Evolutionary conservation across 192 early-diverging fungal species (phyloP), one percentile per base, ranked within the genome.

Genomic region (Backusella australiensis): DNA sequence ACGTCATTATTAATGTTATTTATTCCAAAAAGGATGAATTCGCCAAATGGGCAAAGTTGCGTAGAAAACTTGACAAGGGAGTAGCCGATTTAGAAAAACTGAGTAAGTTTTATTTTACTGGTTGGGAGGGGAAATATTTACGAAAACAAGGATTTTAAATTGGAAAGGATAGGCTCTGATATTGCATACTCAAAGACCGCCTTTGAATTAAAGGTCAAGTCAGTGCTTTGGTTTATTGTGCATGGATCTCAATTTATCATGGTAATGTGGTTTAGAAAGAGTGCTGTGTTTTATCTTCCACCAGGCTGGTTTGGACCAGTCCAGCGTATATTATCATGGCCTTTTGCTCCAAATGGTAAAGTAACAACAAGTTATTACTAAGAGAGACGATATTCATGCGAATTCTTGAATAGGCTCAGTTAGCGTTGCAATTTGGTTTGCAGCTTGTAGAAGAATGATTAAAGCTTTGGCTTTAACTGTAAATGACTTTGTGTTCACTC

Each of bases 21-120:
- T 9, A 39, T 12, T 39, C 38, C 8, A 39, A 39, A 39, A 39
- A 39, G 38, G 38, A 39, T 11, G 38, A 39, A 85, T 97, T 97
- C 88, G 94, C 96, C 29, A 91, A 90, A 81, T 97, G 96, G 96
- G 96, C 96, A 49, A 95, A 94, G 84, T 77, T 95, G 77, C 89
- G 93, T 46, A 89, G 96, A 77, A 88, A 89, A 74, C 85, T 94
- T 71, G 96, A 97, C 78, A 88, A 89, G 35, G 78, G 85, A 52
- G 87, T 91, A 14, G 86, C 88, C n/a, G 89, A 90, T 67, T 89
- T 91, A 56, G 93, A 96, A 67, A 86, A 84, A 35, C 68, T 87
- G 67, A 84, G 90, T 92, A 86, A 80, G 86, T 19, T 41, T 23
- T 39, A 67, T 0, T 0, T 32, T 32, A 32, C 32, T 32, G 29